phyloP scores from a whole-genome alignment of 306 rosid species.

The Parietaria judaica region DNA sequence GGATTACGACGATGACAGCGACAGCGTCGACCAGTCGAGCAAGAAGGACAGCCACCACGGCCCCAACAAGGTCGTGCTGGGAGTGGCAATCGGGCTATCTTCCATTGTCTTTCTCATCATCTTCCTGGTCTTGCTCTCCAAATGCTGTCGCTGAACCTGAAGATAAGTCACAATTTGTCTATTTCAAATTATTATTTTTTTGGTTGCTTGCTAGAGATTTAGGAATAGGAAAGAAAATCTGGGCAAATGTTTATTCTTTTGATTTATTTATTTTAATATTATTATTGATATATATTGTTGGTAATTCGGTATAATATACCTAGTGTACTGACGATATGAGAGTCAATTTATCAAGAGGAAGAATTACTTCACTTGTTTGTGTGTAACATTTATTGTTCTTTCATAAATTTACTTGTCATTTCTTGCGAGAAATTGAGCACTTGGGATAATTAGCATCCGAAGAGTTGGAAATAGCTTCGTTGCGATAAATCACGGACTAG shows the following conservation, averaged over 20 bases:
- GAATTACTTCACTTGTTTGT: constrained; percentile 18
- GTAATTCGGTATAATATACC: constrained; percentile 11
- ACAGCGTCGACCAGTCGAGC: constrained; percentile 23
- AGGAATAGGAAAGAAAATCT: constrained; percentile 25
- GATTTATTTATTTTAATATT: constrained; percentile 19
- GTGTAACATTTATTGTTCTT: constrained; percentile 16
- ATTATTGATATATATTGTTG: too few species aligned
- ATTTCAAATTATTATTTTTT: constrained; percentile 9
- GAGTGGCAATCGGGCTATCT: constrained; percentile 77
- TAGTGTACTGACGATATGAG: constrained; percentile 8
- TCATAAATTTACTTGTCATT: constrained; percentile 19
- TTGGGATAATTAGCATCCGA: constrained; percentile 22
- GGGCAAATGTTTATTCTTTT: constrained; percentile 18
- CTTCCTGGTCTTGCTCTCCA: constrained; percentile 58
- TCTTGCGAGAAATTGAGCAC: constrained; percentile 22
- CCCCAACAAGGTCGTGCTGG: constrained; percentile 80
- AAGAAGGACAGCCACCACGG: constrained; percentile 50
- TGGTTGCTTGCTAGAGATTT: constrained; percentile 4
- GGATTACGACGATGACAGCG: constrained; percentile 50
- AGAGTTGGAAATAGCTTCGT: constrained; percentile 12
- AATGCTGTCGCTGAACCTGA: constrained; percentile 73
- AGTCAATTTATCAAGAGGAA: too few species aligned
- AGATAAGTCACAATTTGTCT: neutral
- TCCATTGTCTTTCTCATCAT: constrained; percentile 72
- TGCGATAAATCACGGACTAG: constrained; percentile 13